Evolutionary conservation across 2,329 filamentous ascomycete genomes (phyloP).

Genomic region (Monosporascus sp.): DNA sequence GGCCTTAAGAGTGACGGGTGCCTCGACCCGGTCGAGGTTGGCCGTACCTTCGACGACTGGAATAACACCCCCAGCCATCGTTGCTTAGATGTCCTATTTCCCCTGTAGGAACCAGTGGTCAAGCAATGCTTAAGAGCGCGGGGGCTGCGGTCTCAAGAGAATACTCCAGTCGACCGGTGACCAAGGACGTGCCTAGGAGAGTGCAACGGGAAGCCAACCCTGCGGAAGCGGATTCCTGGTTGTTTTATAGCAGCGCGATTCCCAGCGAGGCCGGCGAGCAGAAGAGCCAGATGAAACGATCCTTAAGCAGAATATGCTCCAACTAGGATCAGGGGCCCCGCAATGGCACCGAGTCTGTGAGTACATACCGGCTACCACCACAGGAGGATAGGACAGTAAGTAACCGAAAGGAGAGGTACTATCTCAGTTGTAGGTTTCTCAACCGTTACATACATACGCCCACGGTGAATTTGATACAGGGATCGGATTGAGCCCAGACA

Average conservation of each 20-base stretch:
- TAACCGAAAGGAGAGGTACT: neutral
- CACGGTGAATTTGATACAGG: slow-evolving; percentile 12
- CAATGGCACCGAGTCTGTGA: neutral
- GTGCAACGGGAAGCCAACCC: too few species aligned
- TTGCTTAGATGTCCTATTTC: slow-evolving; percentile 4
- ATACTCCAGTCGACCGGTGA: too few species aligned
- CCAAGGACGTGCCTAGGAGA: too few species aligned
- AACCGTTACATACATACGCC: slow-evolving; percentile 14
- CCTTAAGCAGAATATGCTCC: neutral
- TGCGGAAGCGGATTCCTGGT: too few species aligned
- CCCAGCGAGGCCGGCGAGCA: neutral
- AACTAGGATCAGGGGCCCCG: neutral
- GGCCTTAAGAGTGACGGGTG: slow-evolving; percentile 63
- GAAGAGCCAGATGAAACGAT: neutral
- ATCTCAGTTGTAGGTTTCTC: neutral
- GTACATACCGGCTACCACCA: neutral
- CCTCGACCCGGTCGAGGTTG: slow-evolving; percentile 58
- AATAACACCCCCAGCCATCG: slow-evolving; percentile 25
- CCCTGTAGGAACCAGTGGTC: slow-evolving; percentile 1
- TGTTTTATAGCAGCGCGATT: too few species aligned
- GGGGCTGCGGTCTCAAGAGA: slow-evolving; percentile 6
- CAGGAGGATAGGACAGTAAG: neutral
- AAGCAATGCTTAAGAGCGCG: slow-evolving; percentile 12
- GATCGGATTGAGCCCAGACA: slow-evolving; percentile 20
- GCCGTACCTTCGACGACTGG: slow-evolving; percentile 28